These are phyloP conservation scores for Limonium bicolor DNA, from an alignment of 148 eudicot species.

Conservation along the genomic window DNA sequence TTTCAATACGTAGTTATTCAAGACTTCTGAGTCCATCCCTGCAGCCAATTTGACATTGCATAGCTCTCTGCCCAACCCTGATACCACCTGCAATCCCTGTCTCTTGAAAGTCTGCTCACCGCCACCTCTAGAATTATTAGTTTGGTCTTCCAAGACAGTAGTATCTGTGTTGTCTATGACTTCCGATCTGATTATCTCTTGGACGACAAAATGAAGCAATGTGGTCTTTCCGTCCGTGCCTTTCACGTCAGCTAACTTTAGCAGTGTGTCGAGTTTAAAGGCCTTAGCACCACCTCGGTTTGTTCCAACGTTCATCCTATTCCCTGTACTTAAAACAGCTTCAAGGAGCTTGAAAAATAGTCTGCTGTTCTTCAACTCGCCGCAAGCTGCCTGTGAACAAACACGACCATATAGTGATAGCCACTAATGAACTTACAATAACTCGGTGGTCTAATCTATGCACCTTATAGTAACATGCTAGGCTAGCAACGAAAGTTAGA, in stretches of 20 bases:
- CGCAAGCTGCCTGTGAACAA: conserved; percentile 68
- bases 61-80: conserved; percentile 70
- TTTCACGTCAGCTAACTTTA: conserved; percentile 75
- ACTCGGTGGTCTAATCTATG: too few species aligned
- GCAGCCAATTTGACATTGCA: conserved; percentile 76
- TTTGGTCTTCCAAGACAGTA: conserved; percentile 17
- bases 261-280: conserved; percentile 78
- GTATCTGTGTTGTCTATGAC: conserved; percentile 22
- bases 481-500: too few species aligned
- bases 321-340: conserved; percentile 92
- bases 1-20: conserved; percentile 70
- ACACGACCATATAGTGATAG: too few species aligned
- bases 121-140: conserved; percentile 19
- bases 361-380: conserved; percentile 73
- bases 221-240: conserved; percentile 96
- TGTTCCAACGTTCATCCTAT: conserved; percentile 96
- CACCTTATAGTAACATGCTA: too few species aligned
- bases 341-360: conserved; percentile 86
- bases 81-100: conserved; percentile 68
- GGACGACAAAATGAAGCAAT: conserved; percentile 95
- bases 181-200: conserved; percentile 84
- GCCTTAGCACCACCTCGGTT: conserved; percentile 91
- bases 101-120: too few species aligned
- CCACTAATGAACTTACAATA: too few species aligned
- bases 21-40: conserved; percentile 85